Evolutionary conservation across 371 early-diverging fungal species (phyloP), one percentile per base, ranked within the genome.

Genomic region (Syncephalis plumigaleata): DNA sequence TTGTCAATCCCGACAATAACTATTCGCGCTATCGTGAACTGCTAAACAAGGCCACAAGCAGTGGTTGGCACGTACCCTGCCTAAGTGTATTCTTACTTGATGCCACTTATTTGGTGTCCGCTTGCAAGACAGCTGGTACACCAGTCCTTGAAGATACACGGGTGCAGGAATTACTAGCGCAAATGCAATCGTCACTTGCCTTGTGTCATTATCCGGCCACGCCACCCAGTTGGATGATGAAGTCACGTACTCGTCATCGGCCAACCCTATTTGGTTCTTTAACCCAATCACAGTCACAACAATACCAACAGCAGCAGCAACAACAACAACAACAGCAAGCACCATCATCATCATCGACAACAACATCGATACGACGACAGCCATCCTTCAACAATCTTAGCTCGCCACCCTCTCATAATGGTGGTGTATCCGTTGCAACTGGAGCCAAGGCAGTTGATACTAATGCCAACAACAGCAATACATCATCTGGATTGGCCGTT

Each of bases 11-110:
- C 60, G 57, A 68, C 9, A 66, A 72, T 49, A 87, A 87, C 53
- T 83, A 83, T 64, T 70, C 64, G 2, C 58, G 65, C 21, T 84
- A 84, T 57, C 67, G 87, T 4, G 50, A 54, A 42, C 47, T 55
- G 15, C 22, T 45, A 3, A 22, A 15, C 16, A 22, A 27, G 27
- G 27, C 9, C 20, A 8, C 36, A 39, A n/a, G 23, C 38, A 15
- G 11, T 7, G n/a, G 7, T 23, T 51, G 15, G 39, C 62, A 71
- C 18, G 68, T 87, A 9, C 87, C 87, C 0, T 87, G 78, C 55
- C 54, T 87, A 15, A 84, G 87, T 26, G 74, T 81, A 0, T 75
- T 81, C 55, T 77, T 84, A 18, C 81, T 82, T 57, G 87, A 87
- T 51, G 69, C 75, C 23, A 83, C 84, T 2, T 87, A 87, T 50